Conservation (phyloP, 345 rosid species). For the Sisymbrium altissimum region DNA sequence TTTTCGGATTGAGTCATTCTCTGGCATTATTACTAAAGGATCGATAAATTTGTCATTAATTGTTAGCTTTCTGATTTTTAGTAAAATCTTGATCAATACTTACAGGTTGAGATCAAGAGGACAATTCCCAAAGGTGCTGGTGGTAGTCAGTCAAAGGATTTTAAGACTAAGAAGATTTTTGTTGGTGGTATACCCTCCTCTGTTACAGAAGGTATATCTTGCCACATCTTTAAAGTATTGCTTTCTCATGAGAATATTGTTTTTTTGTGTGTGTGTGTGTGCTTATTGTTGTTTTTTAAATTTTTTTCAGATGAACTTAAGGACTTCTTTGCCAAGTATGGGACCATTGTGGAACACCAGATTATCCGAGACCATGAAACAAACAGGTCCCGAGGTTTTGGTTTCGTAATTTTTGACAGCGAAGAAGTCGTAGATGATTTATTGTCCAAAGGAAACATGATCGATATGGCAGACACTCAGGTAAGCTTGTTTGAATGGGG, state of each 20-base stretch:
- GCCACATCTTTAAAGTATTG: not conserved
- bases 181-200: constrained; percentile 87
- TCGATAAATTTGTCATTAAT: not conserved
- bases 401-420: constrained; percentile 81
- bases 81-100: not conserved
- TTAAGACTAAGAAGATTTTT: constrained; percentile 87
- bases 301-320: constrained; percentile 64
- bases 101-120: constrained; percentile 90
- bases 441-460: constrained; percentile 83
- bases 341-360: constrained; percentile 75
- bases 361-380: constrained; percentile 91
- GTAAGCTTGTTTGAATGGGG: constrained; percentile 49
- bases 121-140: constrained; percentile 85
- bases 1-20: not conserved
- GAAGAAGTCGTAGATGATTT: constrained; percentile 83
- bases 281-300: not conserved
- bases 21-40: not conserved
- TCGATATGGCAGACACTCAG: constrained; percentile 92
- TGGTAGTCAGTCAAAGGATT: constrained; percentile 54
- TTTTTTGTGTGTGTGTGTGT: not conserved
- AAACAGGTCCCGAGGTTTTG: constrained; percentile 87
- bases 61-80: not conserved
- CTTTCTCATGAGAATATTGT: not conserved
- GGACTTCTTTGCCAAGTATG: constrained; percentile 77
- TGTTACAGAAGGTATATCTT: constrained; percentile 62